phyloP scores from a whole-genome alignment of 2,329 filamentous ascomycete species.

The Botryotinia narcissicola region DNA sequence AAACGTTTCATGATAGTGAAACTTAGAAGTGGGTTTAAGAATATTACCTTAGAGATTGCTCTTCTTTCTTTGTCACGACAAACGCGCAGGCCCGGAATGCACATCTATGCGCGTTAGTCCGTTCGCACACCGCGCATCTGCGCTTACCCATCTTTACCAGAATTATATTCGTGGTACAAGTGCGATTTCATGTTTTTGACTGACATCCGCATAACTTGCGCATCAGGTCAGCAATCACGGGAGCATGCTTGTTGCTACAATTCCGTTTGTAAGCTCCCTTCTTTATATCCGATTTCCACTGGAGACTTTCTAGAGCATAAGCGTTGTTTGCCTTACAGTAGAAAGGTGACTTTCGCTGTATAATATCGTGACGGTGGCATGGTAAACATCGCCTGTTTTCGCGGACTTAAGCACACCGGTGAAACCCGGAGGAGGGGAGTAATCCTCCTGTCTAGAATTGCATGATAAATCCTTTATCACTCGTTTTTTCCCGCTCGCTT shows the following conservation, averaged over 20 bases:
- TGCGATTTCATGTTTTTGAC: background rate
- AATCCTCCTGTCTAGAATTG: background rate
- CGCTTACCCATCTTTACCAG: background rate
- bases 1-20: background rate
- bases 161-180: background rate
- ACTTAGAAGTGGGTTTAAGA: background rate
- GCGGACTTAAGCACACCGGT: background rate
- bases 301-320: background rate
- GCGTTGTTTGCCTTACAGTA: background rate
- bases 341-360: background rate
- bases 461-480: background rate
- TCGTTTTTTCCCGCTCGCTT: background rate
- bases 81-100: background rate
- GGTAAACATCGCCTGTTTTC: background rate
- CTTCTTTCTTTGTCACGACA: background rate
- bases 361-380: background rate
- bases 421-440: background rate
- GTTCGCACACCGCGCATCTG: background rate
- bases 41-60: background rate
- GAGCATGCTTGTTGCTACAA: background rate
- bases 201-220: no score
- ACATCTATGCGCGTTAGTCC: background rate
- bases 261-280: background rate
- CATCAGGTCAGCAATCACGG: background rate
- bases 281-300: background rate